Evolutionary conservation across 2,329 filamentous ascomycete species (phyloP).

Genomic region (Akanthomyces lecanii): DNA sequence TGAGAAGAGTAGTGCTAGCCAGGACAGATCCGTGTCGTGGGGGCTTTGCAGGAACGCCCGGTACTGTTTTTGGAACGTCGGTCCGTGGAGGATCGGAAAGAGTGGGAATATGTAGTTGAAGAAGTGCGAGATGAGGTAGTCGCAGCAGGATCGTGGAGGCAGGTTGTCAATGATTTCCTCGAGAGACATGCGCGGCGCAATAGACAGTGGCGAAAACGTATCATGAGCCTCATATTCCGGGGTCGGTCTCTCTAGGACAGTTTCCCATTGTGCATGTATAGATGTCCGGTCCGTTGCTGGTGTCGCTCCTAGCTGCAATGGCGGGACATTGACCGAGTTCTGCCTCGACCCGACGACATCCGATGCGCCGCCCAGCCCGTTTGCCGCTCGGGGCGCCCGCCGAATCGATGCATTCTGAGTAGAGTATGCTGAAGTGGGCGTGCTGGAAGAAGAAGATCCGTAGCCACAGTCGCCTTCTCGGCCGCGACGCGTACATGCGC

Average conservation of each 20-base stretch:
- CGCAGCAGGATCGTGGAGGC: slow-evolving; percentile 12
- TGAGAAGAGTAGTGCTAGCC: not conserved
- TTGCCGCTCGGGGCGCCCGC: no score
- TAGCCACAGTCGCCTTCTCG: not conserved
- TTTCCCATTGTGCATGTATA: not conserved
- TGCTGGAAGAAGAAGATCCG: not conserved
- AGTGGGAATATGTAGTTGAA: slow-evolving; percentile 18
- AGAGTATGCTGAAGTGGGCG: no score
- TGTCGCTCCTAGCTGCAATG: not conserved
- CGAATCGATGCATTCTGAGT: no score
- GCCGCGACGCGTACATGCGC: slow-evolving; percentile 14
- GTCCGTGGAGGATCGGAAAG: slow-evolving; percentile 16
- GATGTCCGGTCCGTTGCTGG: not conserved
- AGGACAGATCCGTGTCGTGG: not conserved
- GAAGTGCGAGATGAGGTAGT: slow-evolving; percentile 19
- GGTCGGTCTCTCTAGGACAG: not conserved
- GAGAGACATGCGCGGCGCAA: not conserved
- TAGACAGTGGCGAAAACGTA: not conserved
- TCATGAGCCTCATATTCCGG: not conserved
- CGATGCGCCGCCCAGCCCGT: no score
- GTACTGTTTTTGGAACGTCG: not conserved
- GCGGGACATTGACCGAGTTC: no score
- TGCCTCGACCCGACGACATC: no score
- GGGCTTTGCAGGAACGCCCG: not conserved
- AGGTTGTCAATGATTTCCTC: slow-evolving; percentile 16